Evolutionary conservation across 768 basidiomycete genomes (phyloP), one percentile per base, ranked within the genome.

Genomic region (Mycena olivaceomarginata): DNA sequence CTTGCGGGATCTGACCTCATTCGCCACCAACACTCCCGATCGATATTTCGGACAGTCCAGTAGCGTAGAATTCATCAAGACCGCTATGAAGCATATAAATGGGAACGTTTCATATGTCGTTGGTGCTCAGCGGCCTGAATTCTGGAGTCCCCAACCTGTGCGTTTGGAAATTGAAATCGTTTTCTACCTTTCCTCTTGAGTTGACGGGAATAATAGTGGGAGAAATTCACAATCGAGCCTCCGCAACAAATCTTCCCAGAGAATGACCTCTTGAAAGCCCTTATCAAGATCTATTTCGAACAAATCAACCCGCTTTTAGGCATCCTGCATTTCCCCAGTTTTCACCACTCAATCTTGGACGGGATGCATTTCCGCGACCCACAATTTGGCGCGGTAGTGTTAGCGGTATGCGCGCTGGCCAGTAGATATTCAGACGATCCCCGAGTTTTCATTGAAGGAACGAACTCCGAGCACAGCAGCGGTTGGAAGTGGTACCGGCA

Each of bases 371-470:
- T 89, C 10, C 84, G 83, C 9, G 89, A 94, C 70, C 53, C 84
- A 0, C 80, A 86, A 0, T 95, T 96, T 82, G 91, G 88, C 0
- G 84, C 88, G 48, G 87, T 90, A 0, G 91, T 96, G 59, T 88
- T 96, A 15, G 85, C 92, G 6, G 89, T 95, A 0, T 95, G 94
- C 81, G 94, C 96, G 0, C 82, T 91, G 57, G 95, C 86, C n/a
- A 84, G 86, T 75, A 88, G 94, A 22, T 94, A 87, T 80, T 89
- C 91, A 31, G 86, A 93, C 71, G 94, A 90, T 69, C 83, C 84
- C 0, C 75, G 87, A 56, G 85, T 88, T 11, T 75, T 85, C 53
- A 73, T 83, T 20, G 81, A 84, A 13, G 84, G 81, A 22, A 88
- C 85, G 51, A 79, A 84, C n/a, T 82, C 85, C 12, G 84, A 89